Percentiles rank a stretch among this genome's conserved stretches.
Evolutionary conservation across 2,329 filamentous ascomycete genomes (phyloP).

Genomic region (Scytalidium lignicola): DNA sequence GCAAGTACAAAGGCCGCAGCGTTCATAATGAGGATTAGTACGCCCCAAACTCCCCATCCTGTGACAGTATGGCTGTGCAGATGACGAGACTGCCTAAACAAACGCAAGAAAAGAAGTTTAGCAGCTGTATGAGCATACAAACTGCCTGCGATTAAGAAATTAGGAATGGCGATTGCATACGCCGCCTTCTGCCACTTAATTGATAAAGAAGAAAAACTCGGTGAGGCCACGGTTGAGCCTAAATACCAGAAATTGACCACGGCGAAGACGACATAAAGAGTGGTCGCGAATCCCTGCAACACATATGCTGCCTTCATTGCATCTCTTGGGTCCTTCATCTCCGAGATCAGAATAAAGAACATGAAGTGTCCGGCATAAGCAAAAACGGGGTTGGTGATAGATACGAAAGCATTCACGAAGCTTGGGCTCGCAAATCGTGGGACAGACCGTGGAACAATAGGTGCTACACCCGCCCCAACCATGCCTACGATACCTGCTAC

Average conservation of each 20-base stretch:
- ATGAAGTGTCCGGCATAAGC: slow-evolving; percentile 55
- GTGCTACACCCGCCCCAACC: slow-evolving; percentile 38
- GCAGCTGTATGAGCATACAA: slow-evolving; percentile 63
- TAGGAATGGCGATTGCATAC: slow-evolving; percentile 63
- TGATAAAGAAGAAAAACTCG: slow-evolving; percentile 55
- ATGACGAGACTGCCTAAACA: slow-evolving; percentile 56
- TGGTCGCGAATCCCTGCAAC: slow-evolving; percentile 53
- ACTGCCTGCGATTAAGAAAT: slow-evolving; percentile 65
- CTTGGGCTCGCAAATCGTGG: slow-evolving; percentile 35
- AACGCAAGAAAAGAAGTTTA: slow-evolving; percentile 60
- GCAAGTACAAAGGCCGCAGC: slow-evolving; percentile 57
- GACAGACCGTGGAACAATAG: background rate
- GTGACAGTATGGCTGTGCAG: slow-evolving; percentile 54
- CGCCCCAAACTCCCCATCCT: slow-evolving; percentile 52
- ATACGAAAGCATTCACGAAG: slow-evolving; percentile 40
- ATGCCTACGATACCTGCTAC: slow-evolving; percentile 46
- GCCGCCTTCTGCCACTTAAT: slow-evolving; percentile 54
- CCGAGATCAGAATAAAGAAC: slow-evolving; percentile 55
- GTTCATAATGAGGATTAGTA: slow-evolving; percentile 41
- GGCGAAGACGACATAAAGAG: slow-evolving; percentile 58
- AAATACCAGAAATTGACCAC: slow-evolving; percentile 64
- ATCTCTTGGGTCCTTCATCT: slow-evolving; percentile 49
- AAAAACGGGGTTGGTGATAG: slow-evolving; percentile 52
- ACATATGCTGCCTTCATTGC: slow-evolving; percentile 53
- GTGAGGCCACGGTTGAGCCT: slow-evolving; percentile 55